Evolutionary conservation across 2,329 filamentous ascomycete species (phyloP).

Genomic region (Fusarium abutilonis): DNA sequence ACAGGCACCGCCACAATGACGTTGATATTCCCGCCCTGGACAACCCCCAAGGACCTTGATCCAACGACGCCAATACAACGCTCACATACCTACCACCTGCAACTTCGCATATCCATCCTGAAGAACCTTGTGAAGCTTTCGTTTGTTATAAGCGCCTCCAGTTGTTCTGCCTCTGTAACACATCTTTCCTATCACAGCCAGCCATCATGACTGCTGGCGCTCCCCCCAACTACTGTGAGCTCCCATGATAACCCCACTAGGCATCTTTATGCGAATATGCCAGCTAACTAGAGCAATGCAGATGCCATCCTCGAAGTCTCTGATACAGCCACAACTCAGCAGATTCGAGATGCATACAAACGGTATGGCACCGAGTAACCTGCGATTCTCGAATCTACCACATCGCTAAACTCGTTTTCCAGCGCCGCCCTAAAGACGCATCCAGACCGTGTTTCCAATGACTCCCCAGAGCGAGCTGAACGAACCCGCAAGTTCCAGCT

Average conservation of each 20-base stretch:
- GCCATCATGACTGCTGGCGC: slow-evolving; percentile 51
- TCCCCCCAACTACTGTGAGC: slow-evolving; percentile 69
- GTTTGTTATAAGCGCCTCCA: slow-evolving; percentile 16
- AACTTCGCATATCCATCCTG: slow-evolving; percentile 19
- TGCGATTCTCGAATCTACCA: neutral
- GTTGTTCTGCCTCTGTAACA: slow-evolving; percentile 6
- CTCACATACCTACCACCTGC: slow-evolving; percentile 13
- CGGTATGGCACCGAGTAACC: slow-evolving; percentile 60
- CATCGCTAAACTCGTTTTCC: slow-evolving; percentile 30
- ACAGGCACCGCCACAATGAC: slow-evolving; percentile 56
- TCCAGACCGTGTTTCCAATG: slow-evolving; percentile 85
- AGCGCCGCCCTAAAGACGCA: slow-evolving; percentile 91
- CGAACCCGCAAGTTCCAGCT: slow-evolving; percentile 91
- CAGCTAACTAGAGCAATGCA: slow-evolving; percentile 49
- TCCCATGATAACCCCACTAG: slow-evolving; percentile 22
- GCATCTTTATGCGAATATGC: slow-evolving; percentile 7
- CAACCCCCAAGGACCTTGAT: slow-evolving; percentile 23
- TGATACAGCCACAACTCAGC: slow-evolving; percentile 78
- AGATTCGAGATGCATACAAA: slow-evolving; percentile 96
- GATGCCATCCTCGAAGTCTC: slow-evolving; percentile 79
- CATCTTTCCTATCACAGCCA: slow-evolving; percentile 3
- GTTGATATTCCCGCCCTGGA: slow-evolving; percentile 45
- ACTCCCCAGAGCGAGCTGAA: slow-evolving; percentile 81
- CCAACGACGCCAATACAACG: slow-evolving; percentile 17
- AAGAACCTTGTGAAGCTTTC: slow-evolving; percentile 4